Base-by-base conservation (phyloP, 306 rosid genomes). In the Urtica urens region DNA sequence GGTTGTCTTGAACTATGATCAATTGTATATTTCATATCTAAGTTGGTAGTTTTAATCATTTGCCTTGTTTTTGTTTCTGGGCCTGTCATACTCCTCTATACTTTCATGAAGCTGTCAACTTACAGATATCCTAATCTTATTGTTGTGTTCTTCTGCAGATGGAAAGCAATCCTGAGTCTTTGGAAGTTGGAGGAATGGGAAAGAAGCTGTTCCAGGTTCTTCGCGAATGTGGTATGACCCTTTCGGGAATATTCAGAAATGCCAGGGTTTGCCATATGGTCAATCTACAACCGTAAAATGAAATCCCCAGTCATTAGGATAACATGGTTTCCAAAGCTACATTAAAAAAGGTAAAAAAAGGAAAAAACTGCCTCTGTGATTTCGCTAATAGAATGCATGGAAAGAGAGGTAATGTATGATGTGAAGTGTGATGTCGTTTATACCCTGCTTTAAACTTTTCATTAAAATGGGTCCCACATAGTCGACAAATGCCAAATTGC, bases 61-160 rank as follows among this genome's bases (percentile, higher is more conserved):
- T 28, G 5, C 17, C 5, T 13, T 38, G 14, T 6, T 31, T 31
- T 31, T 31, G 7, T 31, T 31, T 31, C 38, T 31, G 38, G 38
- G 38, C 33, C 4, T 4, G 33, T 28, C 33, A 4, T 28, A 28
- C 33, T 28, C 33, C 10, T 28, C 10, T 10, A 4, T 28, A 28
- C 33, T 28, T 10, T 28, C 10, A 14, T 18, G 0, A 6, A 12
- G 37, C 33, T 23, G 12, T 42, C 19, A 54, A 38, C 15, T 38
- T 28, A 28, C 6, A 35, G 57, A 55, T 48, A 34, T 66, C 60
- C 40, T 17, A 3, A 21, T 38, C 72, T 73, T 43, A 72, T 55
- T 7, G 34, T 49, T 22, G 26, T 57, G 16, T 55, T 57, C 30
- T 46, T 46, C 66, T 75, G 76, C 82, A 81, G 86, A 64, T 71